Percentiles rank a stretch among this genome's conserved stretches.
These are phyloP conservation scores for Daldinia bambusicola DNA, from an alignment of 495 filamentous ascomycete genomes.

Conservation along the genomic window DNA sequence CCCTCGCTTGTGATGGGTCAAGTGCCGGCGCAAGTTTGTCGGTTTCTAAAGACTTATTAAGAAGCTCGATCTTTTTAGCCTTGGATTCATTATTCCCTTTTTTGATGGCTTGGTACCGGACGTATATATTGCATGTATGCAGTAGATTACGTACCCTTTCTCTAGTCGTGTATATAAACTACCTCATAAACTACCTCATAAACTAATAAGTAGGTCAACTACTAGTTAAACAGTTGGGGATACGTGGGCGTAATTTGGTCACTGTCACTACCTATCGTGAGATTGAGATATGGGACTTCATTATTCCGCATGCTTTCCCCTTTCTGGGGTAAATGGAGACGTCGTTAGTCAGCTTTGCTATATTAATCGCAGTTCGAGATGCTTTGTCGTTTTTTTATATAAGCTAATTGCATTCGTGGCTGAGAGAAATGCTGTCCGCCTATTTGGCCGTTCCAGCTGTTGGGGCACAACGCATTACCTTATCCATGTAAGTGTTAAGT, in stretches of 20 bases:
- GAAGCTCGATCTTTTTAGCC: conserved; percentile 42
- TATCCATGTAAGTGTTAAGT: too few relatives aligned
- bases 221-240: too few relatives aligned
- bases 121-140: conserved; percentile 24
- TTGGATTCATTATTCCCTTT: conserved; percentile 31
- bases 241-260: neutral
- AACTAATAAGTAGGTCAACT: neutral
- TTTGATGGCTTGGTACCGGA: conserved; percentile 19
- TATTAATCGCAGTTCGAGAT: conserved; percentile 13
- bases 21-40: conserved; percentile 31
- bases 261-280: conserved; percentile 36
- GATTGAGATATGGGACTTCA: conserved; percentile 28
- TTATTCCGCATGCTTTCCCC: conserved; percentile 23
- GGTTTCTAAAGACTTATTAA: conserved; percentile 45
- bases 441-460: neutral
- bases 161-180: conserved; percentile 6
- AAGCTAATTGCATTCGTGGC: neutral
- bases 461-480: too few relatives aligned
- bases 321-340: conserved; percentile 12
- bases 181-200: too few relatives aligned
- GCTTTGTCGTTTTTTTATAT: neutral
- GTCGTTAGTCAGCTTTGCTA: conserved; percentile 15
- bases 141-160: conserved; percentile 22
- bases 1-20: conserved; percentile 23
- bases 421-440: neutral